phyloP scores from a whole-genome alignment of 768 basidiomycete species.

The Russula compacta region DNA sequence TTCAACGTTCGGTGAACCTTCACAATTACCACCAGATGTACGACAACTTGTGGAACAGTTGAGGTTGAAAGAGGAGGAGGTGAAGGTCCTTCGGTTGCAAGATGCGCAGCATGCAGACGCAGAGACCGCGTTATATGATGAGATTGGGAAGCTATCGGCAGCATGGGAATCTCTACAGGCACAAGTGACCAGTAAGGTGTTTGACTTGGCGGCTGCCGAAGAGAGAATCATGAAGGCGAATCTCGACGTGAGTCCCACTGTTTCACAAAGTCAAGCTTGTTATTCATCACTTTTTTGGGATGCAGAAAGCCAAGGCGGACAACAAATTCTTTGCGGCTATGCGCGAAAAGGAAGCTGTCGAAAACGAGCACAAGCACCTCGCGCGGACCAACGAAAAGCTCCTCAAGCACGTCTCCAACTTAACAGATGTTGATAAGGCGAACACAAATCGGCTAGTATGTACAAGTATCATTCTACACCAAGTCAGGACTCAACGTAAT shows the following conservation, averaged over 20 bases:
- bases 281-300: not conserved
- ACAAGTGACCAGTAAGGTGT: conserved; percentile 77
- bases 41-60: conserved; percentile 45
- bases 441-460: conserved; percentile 53
- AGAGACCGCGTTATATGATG: conserved; percentile 68
- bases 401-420: conserved; percentile 52
- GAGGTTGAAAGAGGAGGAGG: conserved; percentile 57
- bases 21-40: conserved; percentile 40
- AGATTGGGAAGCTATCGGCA: conserved; percentile 76
- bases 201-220: conserved; percentile 68
- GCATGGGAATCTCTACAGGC: conserved; percentile 81
- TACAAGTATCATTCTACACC: conserved; percentile 1
- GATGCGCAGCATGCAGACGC: conserved; percentile 58
- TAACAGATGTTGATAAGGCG: conserved; percentile 54
- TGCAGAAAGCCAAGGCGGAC: conserved; percentile 89
- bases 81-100: conserved; percentile 51
- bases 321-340: conserved; percentile 90
- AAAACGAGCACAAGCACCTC: conserved; percentile 62
- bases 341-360: conserved; percentile 79
- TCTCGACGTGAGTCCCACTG: conserved; percentile 50
- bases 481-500: not conserved
- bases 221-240: conserved; percentile 55
- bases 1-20: conserved; percentile 47
- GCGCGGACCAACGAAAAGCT: conserved; percentile 50
- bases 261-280: not conserved